Evolutionary conservation across 2,329 filamentous ascomycete genomes (phyloP).

Genomic region (Penicillium sp.): DNA sequence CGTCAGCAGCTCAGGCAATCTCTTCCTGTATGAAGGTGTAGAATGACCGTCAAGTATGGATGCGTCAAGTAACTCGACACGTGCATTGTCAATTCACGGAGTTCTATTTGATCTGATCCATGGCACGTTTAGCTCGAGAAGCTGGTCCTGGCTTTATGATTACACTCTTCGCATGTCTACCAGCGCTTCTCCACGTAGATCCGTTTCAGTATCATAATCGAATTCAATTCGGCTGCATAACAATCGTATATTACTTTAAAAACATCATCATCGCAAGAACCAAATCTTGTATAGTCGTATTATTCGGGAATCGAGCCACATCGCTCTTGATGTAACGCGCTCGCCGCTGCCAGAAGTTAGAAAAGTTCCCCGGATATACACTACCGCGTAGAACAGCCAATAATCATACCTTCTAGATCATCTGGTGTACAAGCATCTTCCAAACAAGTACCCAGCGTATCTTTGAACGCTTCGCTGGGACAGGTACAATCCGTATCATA

Average conservation of each 20-base stretch:
- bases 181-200: no score
- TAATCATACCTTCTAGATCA: conserved; percentile 12
- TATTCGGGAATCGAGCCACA: conserved; percentile 1
- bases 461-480: conserved; percentile 13
- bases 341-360: conserved; percentile 1
- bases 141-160: no score
- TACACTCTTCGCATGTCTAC: no score
- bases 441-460: conserved; percentile 14
- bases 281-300: not conserved
- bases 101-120: no score
- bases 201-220: no score
- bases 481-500: conserved; percentile 18
- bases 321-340: conserved; percentile 4
- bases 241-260: not conserved
- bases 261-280: not conserved
- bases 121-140: no score
- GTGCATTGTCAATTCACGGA: no score
- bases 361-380: not conserved
- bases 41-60: no score
- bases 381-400: accelerated
- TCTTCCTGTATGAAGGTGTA: no score
- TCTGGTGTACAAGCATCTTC: conserved; percentile 8
- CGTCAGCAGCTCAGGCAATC: not conserved
- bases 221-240: no score
- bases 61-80: no score